Evolutionary conservation across 305 asterid species (phyloP).

Genomic region (Fraxinus baroniana): DNA sequence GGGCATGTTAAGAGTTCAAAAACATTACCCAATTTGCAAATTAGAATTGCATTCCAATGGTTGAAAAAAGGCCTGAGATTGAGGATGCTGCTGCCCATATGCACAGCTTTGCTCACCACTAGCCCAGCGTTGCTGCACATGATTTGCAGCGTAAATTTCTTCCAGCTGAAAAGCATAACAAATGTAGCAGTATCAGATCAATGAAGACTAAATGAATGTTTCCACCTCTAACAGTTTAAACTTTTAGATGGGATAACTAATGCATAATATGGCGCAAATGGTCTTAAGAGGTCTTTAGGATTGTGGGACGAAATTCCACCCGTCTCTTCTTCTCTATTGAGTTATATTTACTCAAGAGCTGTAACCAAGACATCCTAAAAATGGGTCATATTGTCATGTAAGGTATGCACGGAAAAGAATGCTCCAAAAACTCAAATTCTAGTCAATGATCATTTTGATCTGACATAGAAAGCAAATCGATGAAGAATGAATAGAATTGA

Average conservation of each 20-base stretch:
- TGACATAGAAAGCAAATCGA: neutral
- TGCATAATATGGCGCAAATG: neutral
- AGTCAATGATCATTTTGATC: neutral
- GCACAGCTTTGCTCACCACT: conserved; percentile 62
- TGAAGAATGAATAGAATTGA: neutral
- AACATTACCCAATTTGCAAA: conserved; percentile 76
- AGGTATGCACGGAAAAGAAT: neutral
- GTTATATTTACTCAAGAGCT: neutral
- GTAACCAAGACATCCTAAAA: neutral
- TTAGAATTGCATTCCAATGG: conserved; percentile 81
- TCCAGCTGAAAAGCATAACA: conserved; percentile 48
- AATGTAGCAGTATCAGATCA: neutral
- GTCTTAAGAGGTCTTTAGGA: neutral
- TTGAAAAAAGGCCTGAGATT: conserved; percentile 79
- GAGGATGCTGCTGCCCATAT: conserved; percentile 61
- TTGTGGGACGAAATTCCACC: neutral
- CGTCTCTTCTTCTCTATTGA: neutral
- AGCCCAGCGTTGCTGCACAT: conserved; percentile 64
- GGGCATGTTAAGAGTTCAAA: neutral
- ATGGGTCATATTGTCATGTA: neutral
- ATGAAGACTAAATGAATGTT: neutral
- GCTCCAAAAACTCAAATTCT: neutral
- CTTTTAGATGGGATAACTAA: neutral
- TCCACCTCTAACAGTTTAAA: neutral
- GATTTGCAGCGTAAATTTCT: conserved; percentile 70